Evolutionary conservation across 148 eudicot genomes (phyloP).

Genomic region (Selenicereus undatus): DNA sequence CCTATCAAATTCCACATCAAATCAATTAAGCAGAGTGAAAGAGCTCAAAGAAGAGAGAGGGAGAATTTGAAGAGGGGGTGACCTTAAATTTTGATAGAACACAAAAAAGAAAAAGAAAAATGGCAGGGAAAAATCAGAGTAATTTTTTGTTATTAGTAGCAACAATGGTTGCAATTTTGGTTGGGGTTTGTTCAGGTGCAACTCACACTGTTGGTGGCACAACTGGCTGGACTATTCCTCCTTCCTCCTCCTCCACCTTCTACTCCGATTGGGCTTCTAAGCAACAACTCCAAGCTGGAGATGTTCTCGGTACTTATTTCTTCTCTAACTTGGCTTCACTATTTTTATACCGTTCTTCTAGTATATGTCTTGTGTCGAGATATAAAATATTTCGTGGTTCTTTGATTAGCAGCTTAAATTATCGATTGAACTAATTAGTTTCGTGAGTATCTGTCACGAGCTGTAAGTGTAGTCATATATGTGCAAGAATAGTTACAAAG

Average conservation of each 20-base stretch:
- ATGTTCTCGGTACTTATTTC: constrained; percentile 47
- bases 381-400: too few relatives aligned
- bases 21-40: background rate
- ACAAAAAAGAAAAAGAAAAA: background rate
- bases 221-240: constrained; percentile 36
- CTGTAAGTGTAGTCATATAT: too few relatives aligned
- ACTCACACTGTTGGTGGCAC: constrained; percentile 27
- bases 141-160: constrained; percentile 8
- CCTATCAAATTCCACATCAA: background rate
- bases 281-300: constrained; percentile 49
- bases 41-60: too few relatives aligned
- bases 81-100: background rate
- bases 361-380: too few relatives aligned
- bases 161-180: constrained; percentile 5
- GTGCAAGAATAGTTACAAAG: too few relatives aligned
- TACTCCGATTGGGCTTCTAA: constrained; percentile 58
- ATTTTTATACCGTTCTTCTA: too few relatives aligned
- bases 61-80: too few relatives aligned
- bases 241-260: constrained; percentile 7
- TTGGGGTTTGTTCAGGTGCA: constrained; percentile 17
- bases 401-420: too few relatives aligned
- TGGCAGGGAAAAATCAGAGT: constrained; percentile 21
- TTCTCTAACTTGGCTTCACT: background rate
- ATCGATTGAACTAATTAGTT: too few relatives aligned
- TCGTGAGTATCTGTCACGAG: too few relatives aligned